Evolutionary conservation across 1,284 basidiomycete genomes (phyloP).

Genomic region (Rhodotorula sp.): DNA sequence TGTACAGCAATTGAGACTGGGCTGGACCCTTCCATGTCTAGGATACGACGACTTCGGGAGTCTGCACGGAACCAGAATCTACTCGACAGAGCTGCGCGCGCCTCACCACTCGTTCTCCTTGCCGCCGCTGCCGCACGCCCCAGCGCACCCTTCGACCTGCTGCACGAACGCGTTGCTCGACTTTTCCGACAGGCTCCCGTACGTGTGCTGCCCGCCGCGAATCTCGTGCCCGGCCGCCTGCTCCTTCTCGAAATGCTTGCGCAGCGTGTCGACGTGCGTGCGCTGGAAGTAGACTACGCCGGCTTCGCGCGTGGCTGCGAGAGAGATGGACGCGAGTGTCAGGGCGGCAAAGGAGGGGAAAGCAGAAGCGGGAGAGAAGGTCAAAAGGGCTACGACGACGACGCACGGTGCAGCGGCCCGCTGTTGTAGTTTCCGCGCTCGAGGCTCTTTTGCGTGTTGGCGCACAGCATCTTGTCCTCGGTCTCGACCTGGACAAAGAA

Average conservation of each 20-base stretch:
- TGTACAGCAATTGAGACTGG: too few relatives aligned
- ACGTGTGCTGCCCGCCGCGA: background rate
- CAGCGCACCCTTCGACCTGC: background rate
- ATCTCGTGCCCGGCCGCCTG: slow-evolving; percentile 9
- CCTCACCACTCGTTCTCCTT: slow-evolving; percentile 5
- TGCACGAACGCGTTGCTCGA: slow-evolving; percentile 1
- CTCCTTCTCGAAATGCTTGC: slow-evolving; percentile 7
- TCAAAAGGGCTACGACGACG: too few relatives aligned
- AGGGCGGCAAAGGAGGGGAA: background rate
- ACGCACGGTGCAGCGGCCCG: slow-evolving; percentile 14
- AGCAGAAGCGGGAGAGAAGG: too few relatives aligned
- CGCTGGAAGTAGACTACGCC: slow-evolving; percentile 20
- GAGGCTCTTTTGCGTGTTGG: slow-evolving; percentile 9
- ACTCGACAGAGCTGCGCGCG: background rate
- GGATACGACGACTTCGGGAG: too few relatives aligned
- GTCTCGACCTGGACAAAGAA: slow-evolving; percentile 11
- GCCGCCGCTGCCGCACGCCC: background rate
- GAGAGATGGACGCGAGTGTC: background rate
- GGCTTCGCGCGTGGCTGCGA: background rate
- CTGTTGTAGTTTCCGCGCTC: slow-evolving; percentile 8
- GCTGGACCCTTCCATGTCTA: too few relatives aligned
- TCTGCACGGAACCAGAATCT: too few relatives aligned
- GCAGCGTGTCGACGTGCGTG: background rate
- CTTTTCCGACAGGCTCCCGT: background rate
- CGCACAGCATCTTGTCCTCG: slow-evolving; percentile 20